A percentile compares a stretch with the other conserved stretches of the same genome.
phyloP scores from a whole-genome alignment of 2,329 filamentous ascomycete genomes.

The Nigrograna mackinnonii region DNA sequence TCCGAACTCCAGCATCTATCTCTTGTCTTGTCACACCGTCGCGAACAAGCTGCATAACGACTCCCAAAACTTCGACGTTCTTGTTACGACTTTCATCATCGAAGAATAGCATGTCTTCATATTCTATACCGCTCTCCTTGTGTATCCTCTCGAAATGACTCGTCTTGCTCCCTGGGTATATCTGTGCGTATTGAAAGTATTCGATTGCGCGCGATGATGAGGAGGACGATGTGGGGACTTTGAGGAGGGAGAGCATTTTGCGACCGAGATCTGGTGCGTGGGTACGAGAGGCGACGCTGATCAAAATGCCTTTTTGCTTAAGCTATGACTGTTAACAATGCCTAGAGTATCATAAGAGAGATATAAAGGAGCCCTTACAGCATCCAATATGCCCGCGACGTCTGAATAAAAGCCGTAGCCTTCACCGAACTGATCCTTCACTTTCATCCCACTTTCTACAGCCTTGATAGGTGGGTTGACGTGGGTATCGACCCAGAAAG shows the following conservation, averaged over 20 bases:
- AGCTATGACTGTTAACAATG: slow-evolving; percentile 48
- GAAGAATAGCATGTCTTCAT: slow-evolving; percentile 91
- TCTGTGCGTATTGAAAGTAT: slow-evolving; percentile 62
- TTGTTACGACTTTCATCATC: slow-evolving; percentile 88
- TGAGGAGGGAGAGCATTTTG: slow-evolving; percentile 77
- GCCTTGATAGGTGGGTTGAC: slow-evolving; percentile 72
- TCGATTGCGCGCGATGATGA: slow-evolving; percentile 46
- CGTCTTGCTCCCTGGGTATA: slow-evolving; percentile 79
- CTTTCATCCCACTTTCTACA: slow-evolving; percentile 45
- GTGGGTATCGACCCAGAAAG: slow-evolving; percentile 97
- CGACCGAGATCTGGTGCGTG: slow-evolving; percentile 76
- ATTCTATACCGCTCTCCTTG: slow-evolving; percentile 70
- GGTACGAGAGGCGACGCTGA: slow-evolving; percentile 83
- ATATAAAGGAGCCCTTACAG: slow-evolving; percentile 23
- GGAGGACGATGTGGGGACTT: slow-evolving; percentile 62
- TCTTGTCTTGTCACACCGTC: slow-evolving; percentile 79
- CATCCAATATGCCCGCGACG: slow-evolving; percentile 44
- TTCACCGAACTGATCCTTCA: slow-evolving; percentile 56
- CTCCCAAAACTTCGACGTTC: slow-evolving; percentile 78
- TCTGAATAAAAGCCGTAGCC: slow-evolving; percentile 52
- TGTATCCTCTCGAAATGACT: slow-evolving; percentile 78
- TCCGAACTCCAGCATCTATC: slow-evolving; percentile 76
- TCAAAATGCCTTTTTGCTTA: slow-evolving; percentile 51
- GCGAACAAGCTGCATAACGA: slow-evolving; percentile 80
- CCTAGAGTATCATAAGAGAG: not conserved